Evolutionary conservation across 768 basidiomycete genomes (phyloP), one percentile per base, ranked within the genome.

Genomic region (Russula brevipes): DNA sequence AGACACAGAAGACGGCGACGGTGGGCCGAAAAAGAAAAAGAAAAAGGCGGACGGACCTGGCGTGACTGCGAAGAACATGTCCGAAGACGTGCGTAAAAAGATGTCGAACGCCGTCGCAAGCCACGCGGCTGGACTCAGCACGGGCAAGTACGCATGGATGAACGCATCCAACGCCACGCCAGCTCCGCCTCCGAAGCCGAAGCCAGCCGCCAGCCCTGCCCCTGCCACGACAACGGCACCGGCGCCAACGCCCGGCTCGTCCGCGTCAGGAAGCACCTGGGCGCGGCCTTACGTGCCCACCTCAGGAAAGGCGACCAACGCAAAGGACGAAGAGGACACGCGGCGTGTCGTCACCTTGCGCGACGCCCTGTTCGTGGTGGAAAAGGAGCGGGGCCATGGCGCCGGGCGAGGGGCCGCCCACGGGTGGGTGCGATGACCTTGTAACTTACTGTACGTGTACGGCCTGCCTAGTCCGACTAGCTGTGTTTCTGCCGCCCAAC

Each of bases 21-120:
- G 78, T 2, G 80, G 78, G 41, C 82, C 81, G 54, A 86, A 87
- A 76, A 91, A 88, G 77, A 91, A 90, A 73, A 81, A 81, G 75
- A 83, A 88, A 74, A 91, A 91, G 73, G 86, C 88, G 71, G 90
- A 91, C 38, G 88, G 88, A 0, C 89, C 91, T 0, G 88, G 90
- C 11, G 88, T 91, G 11, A 89, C 89, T 0, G 90, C 91, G 59
- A 78, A 88, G 60, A 94, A 93, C 71, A 91, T 95, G 89, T 88
- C 86, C 5, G 93, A 94, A 73, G 93, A 94, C 69, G 88, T 92
- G 69, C 79, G 87, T 68, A 95, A 95, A 80, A 93, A 91, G 72
- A 86, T 94, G 86, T 89, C 88, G 39, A 93, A 96, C 72, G 88
- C 88, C 30, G 89, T 90, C 6, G 93, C 93, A 30, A 88, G 86